Evolutionary conservation across 1,284 basidiomycete species (phyloP), one percentile per base, ranked within the genome.

Genomic region (Singerocomus inundabilis): DNA sequence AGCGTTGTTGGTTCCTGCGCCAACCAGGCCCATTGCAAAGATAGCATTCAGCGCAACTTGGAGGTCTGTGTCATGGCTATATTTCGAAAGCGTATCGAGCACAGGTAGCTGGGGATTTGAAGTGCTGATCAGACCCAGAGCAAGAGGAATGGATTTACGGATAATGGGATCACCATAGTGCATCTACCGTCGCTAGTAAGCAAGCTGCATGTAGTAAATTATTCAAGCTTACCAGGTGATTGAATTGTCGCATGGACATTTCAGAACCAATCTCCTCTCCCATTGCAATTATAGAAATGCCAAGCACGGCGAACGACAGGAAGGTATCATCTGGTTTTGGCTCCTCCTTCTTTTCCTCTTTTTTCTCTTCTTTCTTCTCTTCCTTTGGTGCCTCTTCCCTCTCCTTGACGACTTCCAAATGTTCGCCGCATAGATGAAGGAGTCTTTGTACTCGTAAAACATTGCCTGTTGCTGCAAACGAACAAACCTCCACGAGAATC

Each of bases 51-150:
- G 81, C 0, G 96, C 97, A 13, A 99, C 97, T 49, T 85, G 82
- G 32, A 98, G 85, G 71, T 99, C 97, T 64, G 90, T 95, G 76
- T 99, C 97, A 77, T 99, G 97, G 57, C 93, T 97, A 76, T 99
- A 99, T 70, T 97, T 98, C n/a, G 95, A 98, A 7, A 99, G 84
- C 1, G 94, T 98, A 70, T 99, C 97, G 58, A 99, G 85, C 56
- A 99, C 90, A 28, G 90, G 79, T n/a, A 98, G 80, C 70, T 93
- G 90, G 15, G 97, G 97, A 72, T 99, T 98, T 48, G 97, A 99
- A 15, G 93, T 86, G 67, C 88, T 93, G 66, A 98, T 83, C 46
- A 99, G 83, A 53, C 93, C 96, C 41, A 99, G 85, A 6, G 96
- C 97, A 6, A 99, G 84, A 15, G 97, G 97, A n/a, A 99, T 90